Percentiles rank a stretch among this genome's conserved stretches.
These are phyloP conservation scores for Paecilomyces sp. DNA, from an alignment of 2,329 filamentous ascomycete genomes.

Conservation along the genomic window DNA sequence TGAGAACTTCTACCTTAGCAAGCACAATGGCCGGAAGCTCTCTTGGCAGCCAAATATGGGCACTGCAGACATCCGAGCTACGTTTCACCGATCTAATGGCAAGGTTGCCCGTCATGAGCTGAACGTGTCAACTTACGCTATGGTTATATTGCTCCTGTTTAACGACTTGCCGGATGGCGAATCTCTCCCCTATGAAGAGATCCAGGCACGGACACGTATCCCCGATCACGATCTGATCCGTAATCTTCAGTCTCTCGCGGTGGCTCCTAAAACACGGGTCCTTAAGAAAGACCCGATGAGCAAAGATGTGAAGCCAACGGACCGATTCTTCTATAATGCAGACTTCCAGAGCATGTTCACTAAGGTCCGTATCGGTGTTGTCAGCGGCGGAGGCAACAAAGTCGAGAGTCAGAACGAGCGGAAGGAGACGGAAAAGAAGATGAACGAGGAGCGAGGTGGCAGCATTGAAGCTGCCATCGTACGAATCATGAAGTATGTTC, in stretches of 20 bases:
- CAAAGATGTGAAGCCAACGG: constrained; percentile 68
- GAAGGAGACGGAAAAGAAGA: constrained; percentile 44
- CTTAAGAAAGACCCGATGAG: constrained; percentile 72
- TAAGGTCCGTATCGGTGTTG: constrained; percentile 83
- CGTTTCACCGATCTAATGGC: constrained; percentile 63
- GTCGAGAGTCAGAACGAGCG: constrained; percentile 66
- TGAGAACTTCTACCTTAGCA: constrained; percentile 77
- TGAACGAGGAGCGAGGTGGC: constrained; percentile 41
- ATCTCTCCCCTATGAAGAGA: constrained; percentile 62
- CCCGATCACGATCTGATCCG: constrained; percentile 65
- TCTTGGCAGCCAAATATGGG: constrained; percentile 76
- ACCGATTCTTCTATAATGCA: constrained; percentile 76
- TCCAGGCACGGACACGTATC: constrained; percentile 75
- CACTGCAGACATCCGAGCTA: constrained; percentile 78
- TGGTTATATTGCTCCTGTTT: constrained; percentile 84
- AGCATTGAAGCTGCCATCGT: constrained; percentile 47
- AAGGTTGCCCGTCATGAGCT: constrained; percentile 78
- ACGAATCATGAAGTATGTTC: constrained; percentile 46
- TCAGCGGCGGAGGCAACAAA: constrained; percentile 68
- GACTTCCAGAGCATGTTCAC: constrained; percentile 74
- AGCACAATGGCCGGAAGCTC: constrained; percentile 79
- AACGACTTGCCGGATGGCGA: constrained; percentile 59
- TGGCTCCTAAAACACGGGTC: constrained; percentile 75
- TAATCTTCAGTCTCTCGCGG: constrained; percentile 72
- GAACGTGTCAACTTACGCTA: constrained; percentile 85